Evolutionary conservation across 2,329 filamentous ascomycete species (phyloP).

Genomic region (Verticillium dahliae): DNA sequence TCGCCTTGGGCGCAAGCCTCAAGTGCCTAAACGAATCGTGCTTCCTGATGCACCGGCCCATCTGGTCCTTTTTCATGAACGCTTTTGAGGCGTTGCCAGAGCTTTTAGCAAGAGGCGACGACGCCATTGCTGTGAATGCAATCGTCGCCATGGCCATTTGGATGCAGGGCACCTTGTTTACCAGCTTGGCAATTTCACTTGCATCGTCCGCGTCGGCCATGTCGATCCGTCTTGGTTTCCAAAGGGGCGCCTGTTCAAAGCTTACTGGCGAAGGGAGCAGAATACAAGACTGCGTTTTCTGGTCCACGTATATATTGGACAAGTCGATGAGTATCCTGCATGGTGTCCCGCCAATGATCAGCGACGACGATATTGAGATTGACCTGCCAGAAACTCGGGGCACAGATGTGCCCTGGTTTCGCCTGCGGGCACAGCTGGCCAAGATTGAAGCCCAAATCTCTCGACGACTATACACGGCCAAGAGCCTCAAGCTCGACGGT

Average conservation of each 20-base stretch:
- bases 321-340: slow-evolving; percentile 7
- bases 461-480: slow-evolving; percentile 7
- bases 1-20: slow-evolving; percentile 4
- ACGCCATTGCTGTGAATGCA: slow-evolving; percentile 7
- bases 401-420: slow-evolving; percentile 1
- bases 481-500: slow-evolving; percentile 4
- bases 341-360: slow-evolving; percentile 5
- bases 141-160: slow-evolving; percentile 8
- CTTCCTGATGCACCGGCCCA: slow-evolving; percentile 4
- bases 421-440: slow-evolving; percentile 8
- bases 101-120: slow-evolving; percentile 4
- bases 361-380: slow-evolving; percentile 7
- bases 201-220: slow-evolving; percentile 4
- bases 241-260: slow-evolving; percentile 1
- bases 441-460: slow-evolving; percentile 8
- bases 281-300: slow-evolving; percentile 8
- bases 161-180: slow-evolving; percentile 7
- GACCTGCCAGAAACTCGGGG: slow-evolving; percentile 1
- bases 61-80: slow-evolving; percentile 11
- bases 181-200: slow-evolving; percentile 4
- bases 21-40: slow-evolving; percentile 7
- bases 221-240: slow-evolving; percentile 7
- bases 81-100: slow-evolving; percentile 5
- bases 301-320: slow-evolving; percentile 10
- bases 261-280: neutral